Conservation (phyloP, 129 eudicot genomes). For the Flaveria robusta region DNA sequence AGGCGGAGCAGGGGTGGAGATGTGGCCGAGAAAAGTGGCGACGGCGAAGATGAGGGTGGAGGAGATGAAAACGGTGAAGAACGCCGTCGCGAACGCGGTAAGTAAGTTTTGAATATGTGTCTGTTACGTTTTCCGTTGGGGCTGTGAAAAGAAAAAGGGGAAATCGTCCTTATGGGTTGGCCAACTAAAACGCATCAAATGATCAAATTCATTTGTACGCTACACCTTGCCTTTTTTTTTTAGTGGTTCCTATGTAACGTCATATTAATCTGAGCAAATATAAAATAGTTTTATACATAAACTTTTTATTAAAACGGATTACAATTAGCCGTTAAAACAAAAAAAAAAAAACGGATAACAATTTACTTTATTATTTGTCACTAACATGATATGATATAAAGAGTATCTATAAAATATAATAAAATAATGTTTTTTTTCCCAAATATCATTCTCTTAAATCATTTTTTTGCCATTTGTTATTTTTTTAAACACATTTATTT, state of each 20-base stretch:
- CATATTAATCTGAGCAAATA: not conserved
- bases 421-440: too few relatives aligned
- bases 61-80: conserved; percentile 78
- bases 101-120: conserved; percentile 15
- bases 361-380: too few relatives aligned
- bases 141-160: too few relatives aligned
- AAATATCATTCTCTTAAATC: too few relatives aligned
- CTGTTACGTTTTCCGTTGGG: conserved; percentile 11
- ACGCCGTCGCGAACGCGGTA: conserved; percentile 63
- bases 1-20: conserved; percentile 89
- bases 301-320: too few relatives aligned
- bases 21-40: conserved; percentile 75
- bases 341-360: too few relatives aligned
- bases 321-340: too few relatives aligned
- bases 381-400: too few relatives aligned
- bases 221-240: not conserved
- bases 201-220: not conserved
- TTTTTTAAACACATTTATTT: too few relatives aligned
- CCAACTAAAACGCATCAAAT: not conserved
- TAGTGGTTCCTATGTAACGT: not conserved
- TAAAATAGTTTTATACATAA: too few relatives aligned
- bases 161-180: conserved; percentile 10
- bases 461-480: too few relatives aligned
- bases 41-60: conserved; percentile 65
- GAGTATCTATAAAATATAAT: too few relatives aligned